Evolutionary conservation across 1,284 basidiomycete genomes (phyloP).

Genomic region (Pascua sp.): DNA sequence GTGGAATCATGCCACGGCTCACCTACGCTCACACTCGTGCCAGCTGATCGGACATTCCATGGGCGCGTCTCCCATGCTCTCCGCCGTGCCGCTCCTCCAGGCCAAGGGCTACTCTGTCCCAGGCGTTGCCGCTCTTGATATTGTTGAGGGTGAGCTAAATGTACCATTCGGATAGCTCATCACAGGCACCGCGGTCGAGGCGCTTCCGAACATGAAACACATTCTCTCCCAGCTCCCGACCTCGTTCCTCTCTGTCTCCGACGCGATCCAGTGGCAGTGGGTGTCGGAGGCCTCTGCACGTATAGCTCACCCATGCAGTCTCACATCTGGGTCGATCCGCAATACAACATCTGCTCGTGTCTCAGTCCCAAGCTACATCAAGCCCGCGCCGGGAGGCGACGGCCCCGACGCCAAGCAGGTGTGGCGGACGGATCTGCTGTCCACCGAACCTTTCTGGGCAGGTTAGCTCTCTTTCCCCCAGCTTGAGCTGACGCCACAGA

Average conservation of each 20-base stretch:
- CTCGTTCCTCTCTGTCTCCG: conserved; percentile 75
- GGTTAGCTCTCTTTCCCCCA: too few relatives aligned
- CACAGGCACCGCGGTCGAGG: conserved; percentile 85
- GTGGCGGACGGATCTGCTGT: conserved; percentile 81
- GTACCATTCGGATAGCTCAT: conserved; percentile 2
- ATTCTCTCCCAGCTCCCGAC: conserved; percentile 81
- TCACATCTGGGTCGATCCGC: conserved; percentile 70
- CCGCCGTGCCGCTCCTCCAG: conserved; percentile 64
- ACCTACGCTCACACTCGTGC: conserved; percentile 20
- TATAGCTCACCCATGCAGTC: conserved; percentile 50
- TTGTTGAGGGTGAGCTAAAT: conserved; percentile 74
- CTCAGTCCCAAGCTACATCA: conserved; percentile 73
- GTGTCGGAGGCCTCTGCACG: too few relatives aligned
- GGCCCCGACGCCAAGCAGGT: conserved; percentile 37
- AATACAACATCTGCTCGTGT: conserved; percentile 76
- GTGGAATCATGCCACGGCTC: conserved; percentile 27
- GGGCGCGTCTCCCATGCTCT: conserved; percentile 82
- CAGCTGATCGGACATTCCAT: conserved; percentile 85
- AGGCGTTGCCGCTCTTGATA: conserved; percentile 87
- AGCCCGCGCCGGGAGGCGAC: conserved; percentile 50
- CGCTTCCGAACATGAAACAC: conserved; percentile 82
- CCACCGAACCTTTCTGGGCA: conserved; percentile 85
- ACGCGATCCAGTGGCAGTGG: conserved; percentile 93
- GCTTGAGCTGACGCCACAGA: conserved; percentile 55
- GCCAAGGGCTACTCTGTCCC: conserved; percentile 65